These are phyloP conservation scores for Apiospora rasikravindrae DNA, from an alignment of 2,329 filamentous ascomycete species.

Conservation along the genomic window DNA sequence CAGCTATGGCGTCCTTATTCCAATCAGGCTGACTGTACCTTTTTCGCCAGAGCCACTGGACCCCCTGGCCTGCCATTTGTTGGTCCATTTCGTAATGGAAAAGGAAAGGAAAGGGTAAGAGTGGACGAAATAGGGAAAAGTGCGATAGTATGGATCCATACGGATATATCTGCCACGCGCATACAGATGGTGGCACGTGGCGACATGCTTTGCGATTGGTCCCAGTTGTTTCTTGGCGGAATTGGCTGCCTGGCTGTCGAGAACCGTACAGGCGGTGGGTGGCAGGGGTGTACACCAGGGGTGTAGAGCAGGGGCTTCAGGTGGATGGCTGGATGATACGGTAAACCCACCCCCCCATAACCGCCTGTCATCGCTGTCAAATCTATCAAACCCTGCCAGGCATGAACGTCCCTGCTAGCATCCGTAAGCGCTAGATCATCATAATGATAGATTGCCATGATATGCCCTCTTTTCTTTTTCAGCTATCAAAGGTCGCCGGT, in stretches of 20 bases:
- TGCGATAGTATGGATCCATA: background rate
- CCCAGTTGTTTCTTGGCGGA: background rate
- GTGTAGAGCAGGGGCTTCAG: background rate
- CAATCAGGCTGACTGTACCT: background rate
- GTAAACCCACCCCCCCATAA: background rate
- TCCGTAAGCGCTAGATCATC: slow-evolving; percentile 1
- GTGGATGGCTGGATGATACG: too few species aligned
- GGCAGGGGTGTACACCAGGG: too few species aligned
- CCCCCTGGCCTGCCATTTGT: background rate
- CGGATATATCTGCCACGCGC: background rate
- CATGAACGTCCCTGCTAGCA: background rate
- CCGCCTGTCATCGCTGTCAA: background rate
- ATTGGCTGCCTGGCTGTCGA: background rate
- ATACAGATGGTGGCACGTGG: background rate
- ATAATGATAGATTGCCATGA: background rate
- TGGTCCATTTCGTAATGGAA: background rate
- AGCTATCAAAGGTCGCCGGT: background rate
- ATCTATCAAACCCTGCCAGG: background rate
- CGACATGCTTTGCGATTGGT: background rate
- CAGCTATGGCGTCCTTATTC: background rate
- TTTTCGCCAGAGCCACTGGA: background rate
- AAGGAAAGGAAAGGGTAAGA: background rate
- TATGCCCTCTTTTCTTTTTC: background rate
- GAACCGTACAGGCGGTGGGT: background rate
- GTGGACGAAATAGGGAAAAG: background rate